Base-by-base conservation (phyloP, 2,329 filamentous ascomycete genomes). In the Diaporthe citrichinensis region DNA sequence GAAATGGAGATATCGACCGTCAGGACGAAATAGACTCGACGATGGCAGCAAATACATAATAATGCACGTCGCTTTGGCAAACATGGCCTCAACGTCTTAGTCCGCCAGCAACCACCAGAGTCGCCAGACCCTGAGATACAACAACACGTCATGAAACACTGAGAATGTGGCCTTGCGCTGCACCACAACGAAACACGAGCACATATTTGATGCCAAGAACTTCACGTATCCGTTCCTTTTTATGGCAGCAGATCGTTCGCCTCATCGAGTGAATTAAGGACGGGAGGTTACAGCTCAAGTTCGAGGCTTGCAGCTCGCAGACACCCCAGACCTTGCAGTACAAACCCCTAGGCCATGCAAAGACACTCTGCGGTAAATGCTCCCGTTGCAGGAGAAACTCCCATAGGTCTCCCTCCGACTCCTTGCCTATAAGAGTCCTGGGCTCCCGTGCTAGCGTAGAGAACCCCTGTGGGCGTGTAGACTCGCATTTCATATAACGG, bases 291-390 rank as follows among this genome's bases (percentile, higher is more conserved):
- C 65, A 69, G 51, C 49, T 39, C 65, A 55, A 41, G 31, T 55
- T 41, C 65, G 65, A 55, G 49, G 65, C 65, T 55, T 69, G 49
- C 49, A 69, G n/a, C 23, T 28, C 34, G 65, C 65, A 41, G 49
- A 14, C 23, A 69, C 65, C 49, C 49, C 65, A 69, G 65, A 69
- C 65, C 65, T 69, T 69, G 65, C 65, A 25, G 34, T 31, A n/a
- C 23, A 49, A 31, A 49, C 41, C 61, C 61, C 65, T 20, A 53
- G 65, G 49, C 65, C 65, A 39, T 53, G 31, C 34, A 55, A 34
- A 31, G 20, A 34, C 44, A 34, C 25, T 44, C 17, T 25, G 39
- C 34, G 36, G 53, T 20, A 39, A 65, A 51, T 36, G 69, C 55
- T 61, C 69, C 46, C 71, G 61, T 46, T 53, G 46, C 49, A 34